Evolutionary conservation across 1,284 basidiomycete genomes (phyloP), one percentile per base, ranked within the genome.

Genomic region (Agroathelia rolfsii): DNA sequence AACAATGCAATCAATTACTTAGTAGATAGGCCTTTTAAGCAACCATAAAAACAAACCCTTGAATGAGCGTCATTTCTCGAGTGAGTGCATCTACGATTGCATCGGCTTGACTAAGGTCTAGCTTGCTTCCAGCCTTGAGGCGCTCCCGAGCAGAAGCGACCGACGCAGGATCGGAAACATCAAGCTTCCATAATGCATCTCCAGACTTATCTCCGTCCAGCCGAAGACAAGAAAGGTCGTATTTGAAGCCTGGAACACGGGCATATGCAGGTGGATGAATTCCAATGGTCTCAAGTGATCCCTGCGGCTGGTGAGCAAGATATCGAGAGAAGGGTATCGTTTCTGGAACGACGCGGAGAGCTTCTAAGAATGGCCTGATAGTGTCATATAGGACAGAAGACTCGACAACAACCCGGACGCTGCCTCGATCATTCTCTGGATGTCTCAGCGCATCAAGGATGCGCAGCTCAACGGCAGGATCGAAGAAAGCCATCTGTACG

Each of bases 21-120:
- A 7, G 6, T n/a, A 30, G 24, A 21, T 12, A 30, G 21, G 1
- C 12, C n/a, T 23, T 24, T 21, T 22, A 3, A 14, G 18, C n/a
- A 11, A 5, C 15, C 12, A 21, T 21, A 25, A 12, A 23, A 37
- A 51, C 65, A 46, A 42, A 79, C 77, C 81, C 81, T 56, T 84
- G 78, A 22, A 84, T 76, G 32, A 84, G 51, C 1, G 66, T 58
- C 0, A 84, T 42, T 45, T 83, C 76, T 26, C 69, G 53, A 0
- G 64, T 69, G 25, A 84, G 47, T 0, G 70, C 58, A 40, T 74
- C 67, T 3, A 85, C 51, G 5, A 84, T 56, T 1, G 81, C 72
- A 37, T 81, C 72, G 0, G 67, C 73, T 50, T 85, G 81, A 50
- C 73, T 77, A 0, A 60, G 52, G 45, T 83, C 80, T 21, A 83